Evolutionary conservation across 768 basidiomycete genomes (phyloP).

Genomic region (Leccinum incarnatum): DNA sequence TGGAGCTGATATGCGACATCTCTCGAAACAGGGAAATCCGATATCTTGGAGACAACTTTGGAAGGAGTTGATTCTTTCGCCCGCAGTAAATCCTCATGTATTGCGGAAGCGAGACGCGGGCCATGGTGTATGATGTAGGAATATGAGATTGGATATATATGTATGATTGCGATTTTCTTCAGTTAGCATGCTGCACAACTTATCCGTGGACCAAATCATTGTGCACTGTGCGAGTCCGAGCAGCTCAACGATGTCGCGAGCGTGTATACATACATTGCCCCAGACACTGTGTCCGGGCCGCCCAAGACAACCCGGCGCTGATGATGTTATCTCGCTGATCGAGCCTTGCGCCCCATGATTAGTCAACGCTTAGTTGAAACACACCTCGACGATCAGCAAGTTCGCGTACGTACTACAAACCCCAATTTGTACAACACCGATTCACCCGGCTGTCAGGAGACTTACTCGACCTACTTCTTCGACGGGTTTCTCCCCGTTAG

Average conservation of each 20-base stretch:
- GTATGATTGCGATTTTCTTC: neutral
- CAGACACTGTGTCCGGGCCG: no score
- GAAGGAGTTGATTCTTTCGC: conserved; percentile 57
- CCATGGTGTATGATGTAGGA: neutral
- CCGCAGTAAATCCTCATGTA: conserved; percentile 58
- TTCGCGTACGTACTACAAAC: no score
- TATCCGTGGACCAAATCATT: neutral
- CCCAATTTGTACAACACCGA: no score
- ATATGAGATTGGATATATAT: neutral
- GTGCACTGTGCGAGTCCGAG: neutral
- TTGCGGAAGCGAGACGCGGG: conserved; percentile 18
- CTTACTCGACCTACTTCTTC: no score
- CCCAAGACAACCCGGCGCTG: no score
- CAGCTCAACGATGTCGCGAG: neutral
- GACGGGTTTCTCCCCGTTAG: no score
- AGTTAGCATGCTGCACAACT: neutral
- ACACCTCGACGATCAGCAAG: no score
- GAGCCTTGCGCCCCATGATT: no score
- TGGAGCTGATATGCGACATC: neutral
- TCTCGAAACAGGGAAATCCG: conserved; percentile 58
- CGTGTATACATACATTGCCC: no score
- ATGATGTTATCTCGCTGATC: no score
- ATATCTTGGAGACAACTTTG: conserved; percentile 77
- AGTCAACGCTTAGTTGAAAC: no score
- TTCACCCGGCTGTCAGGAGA: no score